Conservation (phyloP, 202 grass and related monocot genomes). For the Digitaria exilis region DNA sequence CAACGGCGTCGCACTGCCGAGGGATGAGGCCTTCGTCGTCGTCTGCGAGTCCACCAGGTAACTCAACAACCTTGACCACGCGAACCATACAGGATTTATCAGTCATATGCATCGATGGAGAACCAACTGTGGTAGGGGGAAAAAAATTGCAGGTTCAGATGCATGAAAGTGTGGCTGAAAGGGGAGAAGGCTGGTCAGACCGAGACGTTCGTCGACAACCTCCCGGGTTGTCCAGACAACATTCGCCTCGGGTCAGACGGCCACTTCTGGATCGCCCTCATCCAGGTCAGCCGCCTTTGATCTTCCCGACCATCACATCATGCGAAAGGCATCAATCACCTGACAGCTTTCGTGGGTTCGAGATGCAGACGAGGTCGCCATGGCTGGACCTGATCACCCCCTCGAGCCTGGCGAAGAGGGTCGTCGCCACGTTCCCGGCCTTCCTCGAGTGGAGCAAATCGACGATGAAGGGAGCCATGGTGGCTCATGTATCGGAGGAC, state of each 20-base stretch:
- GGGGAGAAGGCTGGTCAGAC: slow-evolving; percentile 42
- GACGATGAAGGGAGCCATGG: slow-evolving; percentile 43
- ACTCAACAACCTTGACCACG: background rate
- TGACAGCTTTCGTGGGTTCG: background rate
- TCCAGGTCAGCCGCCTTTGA: slow-evolving; percentile 60
- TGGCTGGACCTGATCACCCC: slow-evolving; percentile 36
- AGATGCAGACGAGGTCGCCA: slow-evolving; percentile 31
- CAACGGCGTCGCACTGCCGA: slow-evolving; percentile 73
- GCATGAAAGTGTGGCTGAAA: slow-evolving; percentile 72
- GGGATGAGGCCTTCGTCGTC: slow-evolving; percentile 60
- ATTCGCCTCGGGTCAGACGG: slow-evolving; percentile 63
- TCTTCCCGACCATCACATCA: background rate
- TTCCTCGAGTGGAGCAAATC: slow-evolving; percentile 14
- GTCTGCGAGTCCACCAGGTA: slow-evolving; percentile 61
- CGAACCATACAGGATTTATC: too few species aligned
- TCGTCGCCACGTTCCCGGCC: slow-evolving; percentile 53
- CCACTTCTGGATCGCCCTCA: slow-evolving; percentile 75
- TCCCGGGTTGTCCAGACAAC: slow-evolving; percentile 70
- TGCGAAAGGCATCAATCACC: background rate
- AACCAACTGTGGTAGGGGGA: background rate
- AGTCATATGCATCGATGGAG: background rate
- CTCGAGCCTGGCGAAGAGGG: slow-evolving; percentile 38
- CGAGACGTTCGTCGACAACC: slow-evolving; percentile 65
- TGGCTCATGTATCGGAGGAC: slow-evolving; percentile 57
- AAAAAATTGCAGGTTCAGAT: slow-evolving; percentile 45